Percentiles rank a stretch among this genome's conserved stretches.
Evolutionary conservation across 257 asterid species (phyloP).

Genomic region (Thymus quinquecostatus): DNA sequence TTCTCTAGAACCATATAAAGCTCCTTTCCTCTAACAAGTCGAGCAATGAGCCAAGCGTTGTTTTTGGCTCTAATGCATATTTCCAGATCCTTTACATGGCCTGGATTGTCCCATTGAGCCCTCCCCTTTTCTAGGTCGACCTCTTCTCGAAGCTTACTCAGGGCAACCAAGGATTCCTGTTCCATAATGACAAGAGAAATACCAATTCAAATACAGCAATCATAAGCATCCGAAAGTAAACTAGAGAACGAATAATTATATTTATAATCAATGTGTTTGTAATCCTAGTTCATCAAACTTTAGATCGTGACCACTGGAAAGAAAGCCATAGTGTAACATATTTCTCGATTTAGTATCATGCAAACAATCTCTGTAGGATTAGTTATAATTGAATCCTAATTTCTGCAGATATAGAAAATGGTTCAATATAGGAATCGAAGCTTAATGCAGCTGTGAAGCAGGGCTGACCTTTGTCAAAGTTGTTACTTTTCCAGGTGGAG

Average conservation of each 20-base stretch:
- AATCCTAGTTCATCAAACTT: not conserved
- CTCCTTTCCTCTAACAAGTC: conserved; percentile 79
- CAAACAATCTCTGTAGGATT: not conserved
- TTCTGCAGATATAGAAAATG: conserved; percentile 8
- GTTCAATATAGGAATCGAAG: conserved; percentile 3
- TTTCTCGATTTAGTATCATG: conserved; percentile 8
- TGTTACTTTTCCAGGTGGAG: conserved; percentile 98
- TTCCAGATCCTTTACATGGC: conserved; percentile 71
- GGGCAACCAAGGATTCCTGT: conserved; percentile 85
- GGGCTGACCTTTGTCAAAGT: conserved; percentile 80
- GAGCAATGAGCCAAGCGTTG: conserved; percentile 93
- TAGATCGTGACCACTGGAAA: not conserved
- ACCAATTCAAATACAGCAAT: not conserved
- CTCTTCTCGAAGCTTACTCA: conserved; percentile 86
- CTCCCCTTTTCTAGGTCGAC: conserved; percentile 72
- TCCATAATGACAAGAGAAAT: conserved; percentile 22
- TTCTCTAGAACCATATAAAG: conserved; percentile 96
- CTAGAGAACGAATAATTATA: not conserved
- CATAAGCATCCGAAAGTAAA: not conserved
- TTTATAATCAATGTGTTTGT: not conserved
- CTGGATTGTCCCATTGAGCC: conserved; percentile 52
- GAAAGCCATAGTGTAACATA: not conserved
- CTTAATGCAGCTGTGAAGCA: conserved; percentile 19
- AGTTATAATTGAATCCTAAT: not conserved
- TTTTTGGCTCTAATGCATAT: conserved; percentile 85